A percentile compares a stretch with the other conserved stretches of the same genome.
Conservation (phyloP, 108 stramenopile genomes). For the Skeletonema tropicum region DNA sequence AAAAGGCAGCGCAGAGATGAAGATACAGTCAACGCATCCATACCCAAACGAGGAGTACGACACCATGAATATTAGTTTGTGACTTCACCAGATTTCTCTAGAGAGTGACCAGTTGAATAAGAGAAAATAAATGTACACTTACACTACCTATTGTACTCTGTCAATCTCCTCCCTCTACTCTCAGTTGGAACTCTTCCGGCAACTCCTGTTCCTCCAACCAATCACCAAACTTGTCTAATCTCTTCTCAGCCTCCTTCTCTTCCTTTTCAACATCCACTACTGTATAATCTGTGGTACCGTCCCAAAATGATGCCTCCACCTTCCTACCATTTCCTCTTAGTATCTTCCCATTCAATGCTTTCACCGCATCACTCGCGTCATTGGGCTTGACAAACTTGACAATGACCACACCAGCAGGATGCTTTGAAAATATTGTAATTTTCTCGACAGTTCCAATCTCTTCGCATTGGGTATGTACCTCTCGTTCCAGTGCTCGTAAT, state of each 20-base stretch:
- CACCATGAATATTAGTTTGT: no score
- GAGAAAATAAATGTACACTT: no score
- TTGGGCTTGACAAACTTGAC: slow-evolving; percentile 86
- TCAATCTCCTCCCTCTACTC: slow-evolving; percentile 47
- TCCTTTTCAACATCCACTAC: slow-evolving; percentile 60
- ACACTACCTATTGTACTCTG: neutral
- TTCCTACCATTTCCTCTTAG: slow-evolving; percentile 14
- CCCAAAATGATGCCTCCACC: slow-evolving; percentile 90
- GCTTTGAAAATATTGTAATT: slow-evolving; percentile 91
- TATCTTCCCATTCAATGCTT: slow-evolving; percentile 74
- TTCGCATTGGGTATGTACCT: slow-evolving; percentile 65
- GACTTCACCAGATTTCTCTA: no score
- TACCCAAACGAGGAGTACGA: no score
- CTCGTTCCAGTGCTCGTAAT: slow-evolving; percentile 61
- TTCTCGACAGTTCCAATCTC: slow-evolving; percentile 88
- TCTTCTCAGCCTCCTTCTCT: slow-evolving; percentile 70
- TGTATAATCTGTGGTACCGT: slow-evolving; percentile 95
- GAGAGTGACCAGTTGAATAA: no score
- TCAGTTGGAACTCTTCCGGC: slow-evolving; percentile 87
- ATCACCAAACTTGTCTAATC: slow-evolving; percentile 94
- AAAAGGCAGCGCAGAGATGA: no score
- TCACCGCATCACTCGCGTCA: slow-evolving; percentile 85
- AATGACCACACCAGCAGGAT: slow-evolving; percentile 82
- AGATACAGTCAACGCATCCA: no score
- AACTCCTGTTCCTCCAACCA: slow-evolving; percentile 95